Conservation (phyloP, 225 moss, liverwort and hornwort species). For the Sphagnum tenellum region DNA sequence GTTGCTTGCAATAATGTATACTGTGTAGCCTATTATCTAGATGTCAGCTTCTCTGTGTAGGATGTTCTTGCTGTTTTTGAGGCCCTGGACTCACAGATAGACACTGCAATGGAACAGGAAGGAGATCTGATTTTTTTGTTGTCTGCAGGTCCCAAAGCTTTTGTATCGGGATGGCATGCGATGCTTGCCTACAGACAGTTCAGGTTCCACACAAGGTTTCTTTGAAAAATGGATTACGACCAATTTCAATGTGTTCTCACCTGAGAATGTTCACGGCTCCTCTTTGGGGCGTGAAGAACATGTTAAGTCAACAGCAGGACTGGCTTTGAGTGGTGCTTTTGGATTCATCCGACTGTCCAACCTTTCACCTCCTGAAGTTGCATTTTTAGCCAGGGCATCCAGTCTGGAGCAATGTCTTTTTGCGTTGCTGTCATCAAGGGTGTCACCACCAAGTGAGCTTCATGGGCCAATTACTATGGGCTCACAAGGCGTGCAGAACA, state of each 20-base stretch:
- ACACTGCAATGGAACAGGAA: too few species aligned
- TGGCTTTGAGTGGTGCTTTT: conserved; percentile 37
- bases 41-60: too few species aligned
- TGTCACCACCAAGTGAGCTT: conserved; percentile 27
- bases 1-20: background rate
- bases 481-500: too few species aligned
- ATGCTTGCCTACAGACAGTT: conserved; percentile 60
- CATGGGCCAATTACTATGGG: conserved; percentile 10
- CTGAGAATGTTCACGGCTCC: conserved; percentile 63
- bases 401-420: conserved; percentile 58
- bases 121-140: background rate
- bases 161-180: conserved; percentile 77
- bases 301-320: conserved; percentile 2
- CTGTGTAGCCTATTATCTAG: too few species aligned
- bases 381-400: conserved; percentile 54
- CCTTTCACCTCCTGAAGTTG: conserved; percentile 59
- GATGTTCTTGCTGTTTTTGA: too few species aligned
- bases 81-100: too few species aligned
- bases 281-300: conserved; percentile 25
- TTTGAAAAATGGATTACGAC: conserved; percentile 62
- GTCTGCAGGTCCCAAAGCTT: conserved; percentile 70
- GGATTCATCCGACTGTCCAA: conserved; percentile 62
- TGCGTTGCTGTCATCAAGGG: conserved; percentile 34
- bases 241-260: conserved; percentile 52
- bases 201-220: conserved; percentile 74